These are phyloP conservation scores for Diplodia scrobiculata DNA, from an alignment of 2,329 filamentous ascomycete genomes.

Conservation along the genomic window DNA sequence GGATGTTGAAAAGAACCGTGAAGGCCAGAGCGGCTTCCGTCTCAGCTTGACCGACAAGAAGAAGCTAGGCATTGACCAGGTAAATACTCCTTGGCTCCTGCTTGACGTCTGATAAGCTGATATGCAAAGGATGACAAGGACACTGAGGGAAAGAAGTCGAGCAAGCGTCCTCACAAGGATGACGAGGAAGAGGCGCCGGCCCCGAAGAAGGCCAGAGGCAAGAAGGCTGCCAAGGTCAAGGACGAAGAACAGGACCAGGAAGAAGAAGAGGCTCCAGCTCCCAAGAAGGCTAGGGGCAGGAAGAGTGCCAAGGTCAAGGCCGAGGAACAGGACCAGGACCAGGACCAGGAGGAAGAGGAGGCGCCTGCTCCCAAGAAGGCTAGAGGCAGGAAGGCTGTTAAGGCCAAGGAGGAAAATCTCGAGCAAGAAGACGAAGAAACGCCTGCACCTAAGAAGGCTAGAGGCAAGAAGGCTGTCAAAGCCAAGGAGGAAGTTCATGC, in stretches of 20 bases:
- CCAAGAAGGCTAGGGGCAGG: constrained; percentile 38
- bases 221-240: constrained; percentile 37
- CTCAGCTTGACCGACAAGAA: constrained; percentile 35
- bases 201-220: constrained; percentile 34
- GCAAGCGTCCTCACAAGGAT: constrained; percentile 45
- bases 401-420: constrained; percentile 33
- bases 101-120: constrained; percentile 13
- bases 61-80: constrained; percentile 36
- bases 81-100: constrained; percentile 23
- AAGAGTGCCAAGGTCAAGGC: constrained; percentile 36
- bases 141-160: constrained; percentile 39
- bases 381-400: constrained; percentile 40
- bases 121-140: constrained; percentile 32
- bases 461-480: constrained; percentile 37
- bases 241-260: constrained; percentile 35
- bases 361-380: constrained; percentile 34
- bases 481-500: constrained; percentile 33
- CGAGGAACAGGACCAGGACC: constrained; percentile 30
- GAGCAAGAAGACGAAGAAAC: constrained; percentile 38
- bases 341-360: constrained; percentile 36
- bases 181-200: constrained; percentile 38
- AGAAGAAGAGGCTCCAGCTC: constrained; percentile 38
- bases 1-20: constrained; percentile 74
- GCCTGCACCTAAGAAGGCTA: constrained; percentile 37
- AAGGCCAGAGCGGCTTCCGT: constrained; percentile 67